Base-by-base conservation (phyloP, 345 rosid species). In the Ceriops decandra region DNA sequence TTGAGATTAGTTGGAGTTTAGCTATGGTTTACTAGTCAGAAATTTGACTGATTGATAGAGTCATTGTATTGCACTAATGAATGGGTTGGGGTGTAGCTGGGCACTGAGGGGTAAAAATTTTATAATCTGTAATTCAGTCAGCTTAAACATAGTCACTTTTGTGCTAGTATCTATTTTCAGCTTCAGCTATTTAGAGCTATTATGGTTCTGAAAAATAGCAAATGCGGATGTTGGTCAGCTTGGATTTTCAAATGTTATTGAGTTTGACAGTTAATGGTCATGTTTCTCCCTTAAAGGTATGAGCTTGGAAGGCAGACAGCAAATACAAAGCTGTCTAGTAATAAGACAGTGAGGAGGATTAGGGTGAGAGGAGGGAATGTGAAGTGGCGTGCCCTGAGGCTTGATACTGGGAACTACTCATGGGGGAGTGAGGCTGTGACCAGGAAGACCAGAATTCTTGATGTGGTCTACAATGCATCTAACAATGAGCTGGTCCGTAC, bases 361-460 rank as follows among this genome's bases (percentile, higher is more conserved):
- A 68, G 77, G 73, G 77, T 74, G 19, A 35, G 77, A 68, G 77
- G 77, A 46, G 77, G 77, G 21, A 74, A 74, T 63, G 73, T 74
- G 33, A 74, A 74, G 73, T 74, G 77, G 77, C 77, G 77, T 57
- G 77, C 77, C 22, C 46, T 74, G 72, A 68, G 77, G 63, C 74
- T 75, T 27, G 79, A 75, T 64, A 75, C 79, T 65, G 79, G 79
- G n/a, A 75, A 75, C 52, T 75, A 59, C 70, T 75, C 79, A 4
- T 75, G 79, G 79, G 79, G 79, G 0, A 75, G 79, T 38, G 79
- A 75, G 64, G 74, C 79, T 51, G 79, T 75, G 59, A 75, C 79
- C 28, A 22, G 70, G 56, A 75, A 70, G 70, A 75, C 79, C 10
- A 69, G 79, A 35, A 60, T 75, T 60, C 79, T 75, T 36, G 79